phyloP scores from a whole-genome alignment of 805 yeast genomes.

The Candida odintsovae region DNA sequence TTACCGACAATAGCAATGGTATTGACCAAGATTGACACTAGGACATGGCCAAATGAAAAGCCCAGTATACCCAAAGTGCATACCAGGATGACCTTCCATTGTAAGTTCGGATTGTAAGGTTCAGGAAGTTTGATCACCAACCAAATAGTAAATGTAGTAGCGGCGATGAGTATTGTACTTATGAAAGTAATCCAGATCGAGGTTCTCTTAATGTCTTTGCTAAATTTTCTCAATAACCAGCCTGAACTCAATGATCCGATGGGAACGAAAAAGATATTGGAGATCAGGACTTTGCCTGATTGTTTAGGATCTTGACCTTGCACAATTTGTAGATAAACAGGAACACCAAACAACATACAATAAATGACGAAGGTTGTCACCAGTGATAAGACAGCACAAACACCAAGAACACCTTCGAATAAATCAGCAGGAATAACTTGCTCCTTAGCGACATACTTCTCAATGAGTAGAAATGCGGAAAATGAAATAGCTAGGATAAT shows the following conservation, averaged over 20 bases:
- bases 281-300: constrained; percentile 31
- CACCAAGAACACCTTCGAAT: constrained; percentile 30
- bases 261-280: constrained; percentile 23
- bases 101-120: constrained; percentile 6
- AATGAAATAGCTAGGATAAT: constrained; percentile 6
- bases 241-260: constrained; percentile 29
- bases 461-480: constrained; percentile 26
- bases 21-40: constrained; percentile 31
- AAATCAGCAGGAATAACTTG: constrained; percentile 31
- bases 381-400: constrained; percentile 23
- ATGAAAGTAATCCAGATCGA: constrained; percentile 1
- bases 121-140: background rate
- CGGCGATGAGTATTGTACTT: background rate
- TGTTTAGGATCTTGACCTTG: constrained; percentile 29
- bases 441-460: constrained; percentile 28
- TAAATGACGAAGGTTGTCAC: background rate
- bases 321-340: constrained; percentile 1
- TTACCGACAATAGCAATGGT: constrained; percentile 34
- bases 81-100: constrained; percentile 14
- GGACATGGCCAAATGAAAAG: constrained; percentile 31
- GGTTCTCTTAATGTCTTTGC: background rate
- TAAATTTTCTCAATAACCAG: constrained; percentile 9
- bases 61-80: constrained; percentile 27
- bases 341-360: background rate
- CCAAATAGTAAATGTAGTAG: constrained; percentile 6